Conservation (phyloP, 441 rosid genomes). For the Francoa sonchifolia region DNA sequence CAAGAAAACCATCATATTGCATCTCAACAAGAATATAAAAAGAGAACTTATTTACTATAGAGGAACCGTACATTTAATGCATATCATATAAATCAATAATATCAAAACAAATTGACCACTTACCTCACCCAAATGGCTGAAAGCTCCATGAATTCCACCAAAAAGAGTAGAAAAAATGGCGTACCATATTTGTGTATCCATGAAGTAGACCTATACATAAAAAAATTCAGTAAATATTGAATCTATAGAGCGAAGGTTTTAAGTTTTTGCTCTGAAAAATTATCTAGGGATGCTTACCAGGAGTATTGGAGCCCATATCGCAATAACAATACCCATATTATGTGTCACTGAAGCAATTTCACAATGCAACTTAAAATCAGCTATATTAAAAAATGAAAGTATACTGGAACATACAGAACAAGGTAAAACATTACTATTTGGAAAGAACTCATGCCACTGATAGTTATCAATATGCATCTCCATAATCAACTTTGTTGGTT, state of each 20-base stretch:
- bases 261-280: slow-evolving; percentile 1
- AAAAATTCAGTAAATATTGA: not conserved
- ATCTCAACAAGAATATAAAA: not conserved
- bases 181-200: slow-evolving; percentile 98
- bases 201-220: slow-evolving; percentile 62
- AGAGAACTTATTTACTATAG: not conserved
- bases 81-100: not conserved
- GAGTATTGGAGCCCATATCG: slow-evolving; percentile 89
- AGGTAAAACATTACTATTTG: slow-evolving; percentile 37
- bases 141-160: slow-evolving; percentile 94
- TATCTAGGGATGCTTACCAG: slow-evolving; percentile 43
- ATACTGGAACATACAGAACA: not conserved
- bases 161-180: slow-evolving; percentile 82
- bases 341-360: slow-evolving; percentile 41
- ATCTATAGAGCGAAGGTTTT: not conserved
- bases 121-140: slow-evolving; percentile 98
- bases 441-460: slow-evolving; percentile 88
- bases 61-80: not conserved
- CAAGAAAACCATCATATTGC: slow-evolving; percentile 6
- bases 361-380: slow-evolving; percentile 14
- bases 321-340: slow-evolving; percentile 79
- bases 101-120: slow-evolving; percentile 16
- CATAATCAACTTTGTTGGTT: slow-evolving; percentile 72
- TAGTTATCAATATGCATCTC: slow-evolving; percentile 42
- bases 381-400: slow-evolving; percentile 5